Evolutionary conservation across 495 filamentous ascomycete genomes (phyloP).

Genomic region (Penicillium verhagenii): DNA sequence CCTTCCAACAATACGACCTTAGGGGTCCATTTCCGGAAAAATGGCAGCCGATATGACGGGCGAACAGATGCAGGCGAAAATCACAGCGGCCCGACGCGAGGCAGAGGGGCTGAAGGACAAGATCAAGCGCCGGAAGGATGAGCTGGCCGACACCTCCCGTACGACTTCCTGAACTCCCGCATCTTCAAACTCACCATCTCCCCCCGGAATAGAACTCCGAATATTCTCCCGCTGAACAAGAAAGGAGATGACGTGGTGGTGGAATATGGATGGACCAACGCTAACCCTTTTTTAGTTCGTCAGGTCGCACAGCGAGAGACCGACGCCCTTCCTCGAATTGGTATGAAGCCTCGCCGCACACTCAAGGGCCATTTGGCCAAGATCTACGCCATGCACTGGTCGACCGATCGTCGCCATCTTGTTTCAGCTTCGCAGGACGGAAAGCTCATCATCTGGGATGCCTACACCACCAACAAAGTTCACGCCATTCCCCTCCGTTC

Average conservation of each 20-base stretch:
- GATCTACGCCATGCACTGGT: slow-evolving; percentile 99
- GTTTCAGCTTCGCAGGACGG: slow-evolving; percentile 98
- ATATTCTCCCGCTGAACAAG: not conserved
- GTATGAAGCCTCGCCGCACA: slow-evolving; percentile 94
- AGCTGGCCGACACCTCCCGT: slow-evolving; percentile 96
- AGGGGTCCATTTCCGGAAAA: slow-evolving; percentile 32
- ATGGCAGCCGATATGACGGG: slow-evolving; percentile 65
- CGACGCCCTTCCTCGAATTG: slow-evolving; percentile 83
- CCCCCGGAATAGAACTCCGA: slow-evolving; percentile 2
- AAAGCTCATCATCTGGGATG: slow-evolving; percentile 99
- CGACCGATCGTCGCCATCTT: slow-evolving; percentile 94
- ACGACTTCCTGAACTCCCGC: slow-evolving; percentile 43
- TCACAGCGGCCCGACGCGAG: slow-evolving; percentile 94
- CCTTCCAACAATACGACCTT: slow-evolving; percentile 18
- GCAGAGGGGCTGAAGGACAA: slow-evolving; percentile 96
- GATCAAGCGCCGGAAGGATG: slow-evolving; percentile 99
- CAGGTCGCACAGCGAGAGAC: slow-evolving; percentile 86
- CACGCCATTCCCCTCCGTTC: slow-evolving; percentile 98
- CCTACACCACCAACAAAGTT: slow-evolving; percentile 99
- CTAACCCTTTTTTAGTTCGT: slow-evolving; percentile 63
- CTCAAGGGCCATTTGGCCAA: slow-evolving; percentile 97
- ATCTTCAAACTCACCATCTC: not conserved
- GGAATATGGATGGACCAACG: slow-evolving; percentile 3
- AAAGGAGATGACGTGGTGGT: not conserved
- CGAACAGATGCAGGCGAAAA: slow-evolving; percentile 80